phyloP scores from a whole-genome alignment of 306 rosid species.

The Trifolium dubium region DNA sequence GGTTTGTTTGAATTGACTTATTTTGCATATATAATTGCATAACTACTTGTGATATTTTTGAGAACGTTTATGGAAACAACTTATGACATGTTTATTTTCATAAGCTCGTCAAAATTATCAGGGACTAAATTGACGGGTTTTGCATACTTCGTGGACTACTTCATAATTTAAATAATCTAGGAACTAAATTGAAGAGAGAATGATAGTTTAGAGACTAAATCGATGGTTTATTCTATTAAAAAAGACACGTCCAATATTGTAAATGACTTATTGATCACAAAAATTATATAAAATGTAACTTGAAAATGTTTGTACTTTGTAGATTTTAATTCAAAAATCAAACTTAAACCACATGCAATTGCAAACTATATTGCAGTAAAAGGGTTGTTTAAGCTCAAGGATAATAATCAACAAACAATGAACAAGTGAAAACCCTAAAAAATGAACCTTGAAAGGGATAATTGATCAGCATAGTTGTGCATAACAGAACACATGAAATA shows the following conservation, averaged over 20 bases:
- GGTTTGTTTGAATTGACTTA: neutral
- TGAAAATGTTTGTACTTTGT: neutral
- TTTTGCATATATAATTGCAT: neutral
- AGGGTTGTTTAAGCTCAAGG: no score
- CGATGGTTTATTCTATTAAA: no score
- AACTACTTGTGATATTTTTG: neutral
- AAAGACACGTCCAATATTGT: neutral
- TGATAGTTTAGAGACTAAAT: no score
- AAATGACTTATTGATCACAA: neutral
- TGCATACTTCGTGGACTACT: no score
- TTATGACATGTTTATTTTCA: neutral
- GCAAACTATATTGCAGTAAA: neutral
- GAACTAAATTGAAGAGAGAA: no score
- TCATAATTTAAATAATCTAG: no score
- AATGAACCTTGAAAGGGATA: neutral
- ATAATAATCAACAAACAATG: neutral
- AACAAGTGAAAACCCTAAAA: constrained; percentile 11
- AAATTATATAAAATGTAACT: constrained; percentile 7
- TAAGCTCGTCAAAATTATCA: no score
- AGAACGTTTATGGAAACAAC: neutral
- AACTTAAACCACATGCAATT: neutral
- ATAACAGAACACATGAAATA: no score
- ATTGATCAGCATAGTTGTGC: neutral
- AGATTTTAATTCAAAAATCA: constrained; percentile 2
- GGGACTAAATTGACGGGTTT: no score